A percentile compares a stretch with the other conserved stretches of the same genome.
Conservation (phyloP, 345 rosid species). For the Limnanthes douglasii region DNA sequence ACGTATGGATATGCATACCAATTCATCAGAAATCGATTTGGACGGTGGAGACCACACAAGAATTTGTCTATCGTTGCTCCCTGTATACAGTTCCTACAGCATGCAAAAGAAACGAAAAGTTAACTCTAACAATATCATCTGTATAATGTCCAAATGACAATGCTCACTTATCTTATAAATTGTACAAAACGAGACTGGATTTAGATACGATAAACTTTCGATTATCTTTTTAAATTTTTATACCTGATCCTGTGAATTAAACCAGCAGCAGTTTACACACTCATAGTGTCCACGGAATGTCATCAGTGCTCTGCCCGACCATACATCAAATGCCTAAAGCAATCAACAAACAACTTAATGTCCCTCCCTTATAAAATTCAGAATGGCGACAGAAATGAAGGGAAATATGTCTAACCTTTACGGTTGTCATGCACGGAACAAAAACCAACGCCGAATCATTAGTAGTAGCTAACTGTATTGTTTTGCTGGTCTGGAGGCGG, state of each 20-base stretch:
- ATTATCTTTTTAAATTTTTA: constrained; percentile 4
- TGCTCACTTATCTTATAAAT: neutral
- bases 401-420: constrained; percentile 33
- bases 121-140: too few relatives aligned
- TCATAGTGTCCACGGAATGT: constrained; percentile 82
- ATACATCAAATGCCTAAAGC: constrained; percentile 61
- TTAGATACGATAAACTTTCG: neutral
- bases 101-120: constrained; percentile 6
- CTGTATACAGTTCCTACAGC: constrained; percentile 68
- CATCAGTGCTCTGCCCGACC: constrained; percentile 54
- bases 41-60: constrained; percentile 87
- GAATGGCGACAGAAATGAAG: constrained; percentile 2
- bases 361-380: constrained; percentile 1
- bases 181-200: neutral
- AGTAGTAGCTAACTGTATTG: constrained; percentile 50
- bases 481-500: constrained; percentile 65
- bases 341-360: constrained; percentile 5
- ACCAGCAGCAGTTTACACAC: constrained; percentile 66
- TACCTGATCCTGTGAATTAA: constrained; percentile 75
- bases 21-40: constrained; percentile 21
- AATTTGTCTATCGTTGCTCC: constrained; percentile 69
- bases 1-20: constrained; percentile 11
- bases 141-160: neutral
- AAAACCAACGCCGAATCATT: constrained; percentile 58
- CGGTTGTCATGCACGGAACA: constrained; percentile 77